These are phyloP conservation scores for Metschnikowia lachancei DNA, from an alignment of 805 yeast genomes.

Conservation along the genomic window DNA sequence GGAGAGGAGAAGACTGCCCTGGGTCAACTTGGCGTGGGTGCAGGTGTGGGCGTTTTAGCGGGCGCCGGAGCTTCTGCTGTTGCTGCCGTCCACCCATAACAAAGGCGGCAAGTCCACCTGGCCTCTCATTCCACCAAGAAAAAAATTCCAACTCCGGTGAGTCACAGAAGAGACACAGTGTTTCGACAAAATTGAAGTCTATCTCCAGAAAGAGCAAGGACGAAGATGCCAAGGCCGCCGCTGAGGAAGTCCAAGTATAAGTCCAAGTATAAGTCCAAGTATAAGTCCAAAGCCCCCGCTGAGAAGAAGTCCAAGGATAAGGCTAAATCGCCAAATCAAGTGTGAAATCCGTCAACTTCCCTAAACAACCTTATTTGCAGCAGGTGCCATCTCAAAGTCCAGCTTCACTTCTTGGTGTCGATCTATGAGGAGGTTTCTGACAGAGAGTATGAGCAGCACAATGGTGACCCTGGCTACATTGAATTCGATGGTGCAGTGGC, in stretches of 20 bases:
- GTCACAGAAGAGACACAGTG: constrained; percentile 18
- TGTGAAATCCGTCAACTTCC: constrained; percentile 10
- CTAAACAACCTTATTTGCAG: constrained; percentile 12
- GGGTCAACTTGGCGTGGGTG: constrained; percentile 15
- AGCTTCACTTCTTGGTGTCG: constrained; percentile 23
- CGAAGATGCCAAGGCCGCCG: not conserved
- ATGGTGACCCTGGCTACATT: constrained; percentile 49
- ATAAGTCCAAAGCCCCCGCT: too few species aligned
- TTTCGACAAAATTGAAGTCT: constrained; percentile 20
- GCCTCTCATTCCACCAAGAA: too few species aligned
- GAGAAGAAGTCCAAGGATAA: too few species aligned
- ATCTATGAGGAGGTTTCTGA: constrained; percentile 50
- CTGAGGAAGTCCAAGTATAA: not conserved
- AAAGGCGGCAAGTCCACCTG: not conserved
- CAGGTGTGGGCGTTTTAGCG: constrained; percentile 17
- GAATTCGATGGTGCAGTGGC: constrained; percentile 27
- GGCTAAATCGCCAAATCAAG: not conserved
- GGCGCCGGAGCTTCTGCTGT: constrained; percentile 21
- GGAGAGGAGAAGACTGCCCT: constrained; percentile 3
- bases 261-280: too few species aligned
- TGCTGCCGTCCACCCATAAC: constrained; percentile 26
- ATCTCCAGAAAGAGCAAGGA: constrained; percentile 15
- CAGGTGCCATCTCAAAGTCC: constrained; percentile 15
- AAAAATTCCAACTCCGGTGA: not conserved
- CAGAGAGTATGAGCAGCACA: constrained; percentile 44